A percentile compares a stretch with the other conserved stretches of the same genome.
Conservation (phyloP, 768 basidiomycete species). For the Neoboletus subvelutipes region DNA sequence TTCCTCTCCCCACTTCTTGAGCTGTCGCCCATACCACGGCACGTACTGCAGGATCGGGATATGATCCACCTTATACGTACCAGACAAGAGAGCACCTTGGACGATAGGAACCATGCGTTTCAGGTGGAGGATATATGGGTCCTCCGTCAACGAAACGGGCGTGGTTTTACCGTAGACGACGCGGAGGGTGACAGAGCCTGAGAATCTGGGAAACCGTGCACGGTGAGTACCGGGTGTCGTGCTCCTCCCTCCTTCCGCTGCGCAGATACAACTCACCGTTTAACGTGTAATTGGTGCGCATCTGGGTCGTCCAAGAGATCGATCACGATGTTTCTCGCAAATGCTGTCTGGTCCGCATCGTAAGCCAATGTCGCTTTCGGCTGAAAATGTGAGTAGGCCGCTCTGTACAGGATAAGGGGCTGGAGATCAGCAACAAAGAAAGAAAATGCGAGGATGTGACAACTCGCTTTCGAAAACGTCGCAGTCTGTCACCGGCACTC, state of each 20-base stretch:
- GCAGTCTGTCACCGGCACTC: slow-evolving; percentile 52
- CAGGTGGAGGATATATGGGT: slow-evolving; percentile 26
- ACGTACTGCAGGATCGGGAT: slow-evolving; percentile 44
- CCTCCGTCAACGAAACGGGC: too few relatives aligned
- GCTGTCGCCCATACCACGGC: slow-evolving; percentile 58
- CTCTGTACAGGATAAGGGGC: slow-evolving; percentile 29
- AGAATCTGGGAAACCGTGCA: slow-evolving; percentile 15
- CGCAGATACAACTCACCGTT: slow-evolving; percentile 35
- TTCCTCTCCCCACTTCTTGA: slow-evolving; percentile 52
- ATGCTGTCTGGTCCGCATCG: slow-evolving; percentile 42
- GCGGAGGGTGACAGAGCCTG: slow-evolving; percentile 26
- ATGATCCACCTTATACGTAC: slow-evolving; percentile 36
- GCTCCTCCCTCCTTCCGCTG: not conserved
- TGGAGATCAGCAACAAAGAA: not conserved
- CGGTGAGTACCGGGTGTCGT: not conserved
- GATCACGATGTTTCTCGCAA: slow-evolving; percentile 23
- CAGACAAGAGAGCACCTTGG: slow-evolving; percentile 31
- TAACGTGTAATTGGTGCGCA: slow-evolving; percentile 21
- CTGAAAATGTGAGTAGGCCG: slow-evolving; percentile 53
- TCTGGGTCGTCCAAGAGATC: slow-evolving; percentile 27
- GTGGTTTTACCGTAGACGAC: slow-evolving; percentile 30
- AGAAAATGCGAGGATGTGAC: not conserved
- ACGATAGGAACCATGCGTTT: slow-evolving; percentile 32
- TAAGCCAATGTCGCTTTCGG: slow-evolving; percentile 47
- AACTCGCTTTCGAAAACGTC: slow-evolving; percentile 52